Base-by-base conservation (phyloP, 768 basidiomycete genomes). In the Rhizopogon salebrosus region DNA sequence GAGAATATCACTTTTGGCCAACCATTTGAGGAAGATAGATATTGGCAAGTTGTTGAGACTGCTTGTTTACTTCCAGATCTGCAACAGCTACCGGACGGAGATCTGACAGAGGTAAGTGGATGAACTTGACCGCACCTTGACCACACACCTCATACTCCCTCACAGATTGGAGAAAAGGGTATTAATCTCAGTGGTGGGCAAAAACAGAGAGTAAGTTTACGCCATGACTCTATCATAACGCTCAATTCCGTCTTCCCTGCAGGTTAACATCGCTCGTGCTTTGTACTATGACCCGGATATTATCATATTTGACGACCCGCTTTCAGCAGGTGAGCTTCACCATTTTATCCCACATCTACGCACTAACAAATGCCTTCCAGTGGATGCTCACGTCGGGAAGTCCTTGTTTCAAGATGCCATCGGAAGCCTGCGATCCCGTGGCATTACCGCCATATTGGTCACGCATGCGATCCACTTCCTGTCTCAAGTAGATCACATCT, bases 381-480 rank as follows among this genome's bases (percentile, higher is more conserved):
- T 89, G 48, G 87, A 89, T 60, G 85, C 86, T 1, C 86, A 90
- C 59, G 87, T 90, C 46, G 86, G 85, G 1, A 80, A 81, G 59
- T 72, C 80, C 8, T 72, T 90, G 1, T 88, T 90, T 64, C 72
- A 80, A 40, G 75, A 80, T 50, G 85, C 83, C n/a, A 83, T 89
- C 59, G 56, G 82, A 9, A 72, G 72, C 0, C 73, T 81, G 1
- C 69, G 73, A 20, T 61, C 59, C 31, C 63, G 60, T 55, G 79
- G 79, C 34, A 76, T 79, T 64, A 80, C 80, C 0, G 75, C 80
- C 48, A 66, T 82, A 23, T 67, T 82, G 10, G 80, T 82, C 45
- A 82, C 80, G 0, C 80, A 82, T 54, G 78, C 79, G 0, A 63
- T 81, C 6, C 80, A 82, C 59, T 78, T 82, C 64, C 68, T 81